Conservation (phyloP, 78 protist species). For the Dictyostelium capitatum region DNA sequence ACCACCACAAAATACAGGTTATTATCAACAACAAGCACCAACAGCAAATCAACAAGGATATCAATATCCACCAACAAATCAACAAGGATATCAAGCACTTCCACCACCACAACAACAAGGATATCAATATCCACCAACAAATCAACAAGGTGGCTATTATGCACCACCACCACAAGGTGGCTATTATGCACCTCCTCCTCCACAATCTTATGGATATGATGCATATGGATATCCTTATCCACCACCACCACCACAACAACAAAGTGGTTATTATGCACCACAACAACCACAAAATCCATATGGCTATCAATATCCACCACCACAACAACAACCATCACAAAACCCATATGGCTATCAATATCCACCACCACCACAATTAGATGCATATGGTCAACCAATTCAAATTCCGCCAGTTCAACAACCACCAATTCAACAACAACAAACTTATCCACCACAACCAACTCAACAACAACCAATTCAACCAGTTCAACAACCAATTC, state of each 20-base stretch:
- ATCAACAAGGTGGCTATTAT: too few species aligned
- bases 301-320: neutral
- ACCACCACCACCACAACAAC: neutral
- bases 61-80: too few species aligned
- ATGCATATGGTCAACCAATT: neutral
- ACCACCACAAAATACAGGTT: neutral
- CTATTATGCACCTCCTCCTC: neutral
- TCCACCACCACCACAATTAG: neutral
- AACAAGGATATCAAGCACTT: too few species aligned
- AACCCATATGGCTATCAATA: too few species aligned
- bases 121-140: too few species aligned
- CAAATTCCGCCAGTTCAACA: neutral
- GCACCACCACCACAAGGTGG: neutral
- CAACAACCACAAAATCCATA: conserved; percentile 3
- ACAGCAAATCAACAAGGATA: too few species aligned
- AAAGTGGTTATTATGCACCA: neutral
- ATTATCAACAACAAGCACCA: too few species aligned
- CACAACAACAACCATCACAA: neutral
- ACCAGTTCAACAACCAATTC: too few species aligned
- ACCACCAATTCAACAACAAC: too few species aligned
- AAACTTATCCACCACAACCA: too few species aligned
- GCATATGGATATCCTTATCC: neutral
- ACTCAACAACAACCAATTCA: too few species aligned
- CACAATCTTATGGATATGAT: neutral
- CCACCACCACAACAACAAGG: too few species aligned